Conservation (phyloP, 257 asterid genomes). For the Eucommia ulmoides region DNA sequence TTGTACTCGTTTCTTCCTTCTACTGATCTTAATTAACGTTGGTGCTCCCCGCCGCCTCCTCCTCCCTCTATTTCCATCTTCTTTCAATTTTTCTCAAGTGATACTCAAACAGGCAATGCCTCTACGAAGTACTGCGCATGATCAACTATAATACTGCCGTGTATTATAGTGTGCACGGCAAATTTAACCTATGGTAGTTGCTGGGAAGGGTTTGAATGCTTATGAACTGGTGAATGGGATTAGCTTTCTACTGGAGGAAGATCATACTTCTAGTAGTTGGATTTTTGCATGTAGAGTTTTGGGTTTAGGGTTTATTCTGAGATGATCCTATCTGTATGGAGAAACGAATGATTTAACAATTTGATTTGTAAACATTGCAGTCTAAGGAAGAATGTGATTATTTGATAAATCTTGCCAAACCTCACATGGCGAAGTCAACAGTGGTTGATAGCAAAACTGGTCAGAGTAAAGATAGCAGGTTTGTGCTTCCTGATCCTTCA, state of each 20-base stretch:
- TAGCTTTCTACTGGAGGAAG: neutral
- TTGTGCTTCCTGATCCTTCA: slow-evolving; percentile 11
- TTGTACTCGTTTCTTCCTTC: too few relatives aligned
- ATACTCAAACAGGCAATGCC: too few relatives aligned
- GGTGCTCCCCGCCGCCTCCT: neutral
- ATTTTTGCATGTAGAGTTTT: neutral
- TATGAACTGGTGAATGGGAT: neutral
- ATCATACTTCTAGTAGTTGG: neutral
- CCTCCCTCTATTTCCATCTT: neutral
- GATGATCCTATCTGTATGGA: neutral
- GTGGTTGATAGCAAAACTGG: slow-evolving; percentile 75
- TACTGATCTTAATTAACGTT: neutral
- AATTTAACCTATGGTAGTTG: too few relatives aligned
- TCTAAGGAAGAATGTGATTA: slow-evolving; percentile 78
- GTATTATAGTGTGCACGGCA: too few relatives aligned
- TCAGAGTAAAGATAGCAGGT: slow-evolving; percentile 70
- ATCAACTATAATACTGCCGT: too few relatives aligned
- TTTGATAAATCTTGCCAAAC: slow-evolving; percentile 56
- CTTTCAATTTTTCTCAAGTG: too few relatives aligned
- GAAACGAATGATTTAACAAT: neutral
- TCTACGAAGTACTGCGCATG: too few relatives aligned
- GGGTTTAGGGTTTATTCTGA: neutral
- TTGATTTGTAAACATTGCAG: slow-evolving; percentile 20
- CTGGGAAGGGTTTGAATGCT: neutral
- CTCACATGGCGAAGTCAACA: slow-evolving; percentile 57